Conservation (phyloP, 108 stramenopile species). For the Bacterosira constricta region DNA sequence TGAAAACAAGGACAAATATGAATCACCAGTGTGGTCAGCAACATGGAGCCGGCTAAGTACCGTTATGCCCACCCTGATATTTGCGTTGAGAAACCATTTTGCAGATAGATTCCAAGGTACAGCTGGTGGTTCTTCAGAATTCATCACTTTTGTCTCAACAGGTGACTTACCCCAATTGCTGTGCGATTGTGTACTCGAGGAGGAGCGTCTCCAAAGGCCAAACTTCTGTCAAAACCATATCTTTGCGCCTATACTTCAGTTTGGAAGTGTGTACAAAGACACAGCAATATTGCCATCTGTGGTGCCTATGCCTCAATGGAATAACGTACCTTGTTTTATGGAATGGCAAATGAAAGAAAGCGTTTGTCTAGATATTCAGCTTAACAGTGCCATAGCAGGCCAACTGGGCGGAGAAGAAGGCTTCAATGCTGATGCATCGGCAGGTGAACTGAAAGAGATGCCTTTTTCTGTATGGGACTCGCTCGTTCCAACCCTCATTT, state of each 20-base stretch:
- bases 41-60: constrained; percentile 8
- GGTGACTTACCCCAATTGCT: constrained; percentile 15
- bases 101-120: constrained; percentile 10
- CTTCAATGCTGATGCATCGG: neutral
- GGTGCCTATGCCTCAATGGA: constrained; percentile 26
- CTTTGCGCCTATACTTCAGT: constrained; percentile 34
- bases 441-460: neutral
- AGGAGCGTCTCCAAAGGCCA: neutral
- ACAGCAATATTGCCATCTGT: constrained; percentile 5
- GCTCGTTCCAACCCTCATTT: constrained; percentile 15
- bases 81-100: constrained; percentile 29
- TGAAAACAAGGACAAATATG: constrained; percentile 13
- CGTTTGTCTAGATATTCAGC: neutral
- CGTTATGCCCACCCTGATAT: constrained; percentile 19
- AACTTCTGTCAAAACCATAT: constrained; percentile 1
- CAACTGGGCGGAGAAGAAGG: neutral
- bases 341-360: constrained; percentile 11
- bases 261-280: constrained; percentile 30
- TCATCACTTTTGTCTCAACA: constrained; percentile 13
- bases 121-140: neutral
- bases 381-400: neutral
- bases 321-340: constrained; percentile 17
- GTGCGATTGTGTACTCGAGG: constrained; percentile 6
- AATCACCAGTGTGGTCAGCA: neutral
- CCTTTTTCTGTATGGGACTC: constrained; percentile 12